Conservation (phyloP, 2,329 filamentous ascomycete genomes). For the Mycosphaerelloides madeirae region DNA sequence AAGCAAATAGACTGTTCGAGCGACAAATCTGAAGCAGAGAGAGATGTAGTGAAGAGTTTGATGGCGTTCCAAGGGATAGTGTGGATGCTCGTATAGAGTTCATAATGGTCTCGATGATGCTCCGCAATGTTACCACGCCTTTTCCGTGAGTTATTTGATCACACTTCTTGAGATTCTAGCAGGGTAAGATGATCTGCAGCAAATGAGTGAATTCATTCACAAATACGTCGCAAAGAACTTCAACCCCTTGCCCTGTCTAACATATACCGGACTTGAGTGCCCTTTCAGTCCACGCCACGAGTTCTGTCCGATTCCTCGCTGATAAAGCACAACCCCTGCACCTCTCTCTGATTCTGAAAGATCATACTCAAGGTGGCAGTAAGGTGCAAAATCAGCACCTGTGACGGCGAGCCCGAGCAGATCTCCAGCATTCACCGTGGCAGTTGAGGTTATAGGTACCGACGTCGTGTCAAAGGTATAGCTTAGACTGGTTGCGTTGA, state of each 20-base stretch:
- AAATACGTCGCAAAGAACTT: constrained; percentile 21
- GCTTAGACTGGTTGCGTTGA: constrained; percentile 14
- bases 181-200: too few relatives aligned
- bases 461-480: constrained; percentile 19
- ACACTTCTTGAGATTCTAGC: too few relatives aligned
- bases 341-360: not conserved
- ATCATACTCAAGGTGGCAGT: constrained; percentile 23
- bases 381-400: constrained; percentile 20
- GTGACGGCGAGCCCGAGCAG: constrained; percentile 18
- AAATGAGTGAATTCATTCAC: constrained; percentile 6
- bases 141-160: too few relatives aligned
- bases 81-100: too few relatives aligned
- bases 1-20: too few relatives aligned
- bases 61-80: too few relatives aligned
- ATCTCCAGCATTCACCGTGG: constrained; percentile 18
- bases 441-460: constrained; percentile 18
- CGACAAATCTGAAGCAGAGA: too few relatives aligned
- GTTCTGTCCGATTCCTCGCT: constrained; percentile 21
- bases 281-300: constrained; percentile 18
- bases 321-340: constrained; percentile 11
- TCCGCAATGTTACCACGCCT: too few relatives aligned
- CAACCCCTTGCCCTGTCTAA: constrained; percentile 18
- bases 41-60: too few relatives aligned
- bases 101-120: too few relatives aligned
- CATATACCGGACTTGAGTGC: constrained; percentile 18